These are phyloP conservation scores for Arthrocladium fulminans DNA, from an alignment of 2,329 filamentous ascomycete genomes.

Conservation along the genomic window DNA sequence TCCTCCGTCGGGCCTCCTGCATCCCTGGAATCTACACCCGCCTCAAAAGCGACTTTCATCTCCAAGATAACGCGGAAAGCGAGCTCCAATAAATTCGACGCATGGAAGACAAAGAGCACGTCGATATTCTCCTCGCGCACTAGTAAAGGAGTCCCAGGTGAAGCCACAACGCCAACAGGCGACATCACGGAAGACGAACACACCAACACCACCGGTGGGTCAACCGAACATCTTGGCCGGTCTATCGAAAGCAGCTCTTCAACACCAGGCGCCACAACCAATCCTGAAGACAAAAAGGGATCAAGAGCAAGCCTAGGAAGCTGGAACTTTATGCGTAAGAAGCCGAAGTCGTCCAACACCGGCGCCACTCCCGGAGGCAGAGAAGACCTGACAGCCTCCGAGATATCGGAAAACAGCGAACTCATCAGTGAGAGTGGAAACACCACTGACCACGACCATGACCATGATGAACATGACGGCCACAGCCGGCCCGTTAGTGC, in stretches of 20 bases:
- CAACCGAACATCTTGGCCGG: conserved; percentile 22
- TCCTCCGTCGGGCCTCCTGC: conserved; percentile 26
- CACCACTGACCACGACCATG: conserved; percentile 1
- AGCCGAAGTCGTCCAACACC: conserved; percentile 33
- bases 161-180: conserved; percentile 30
- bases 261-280: conserved; percentile 12
- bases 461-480: background rate
- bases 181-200: conserved; percentile 38
- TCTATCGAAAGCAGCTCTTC: conserved; percentile 22
- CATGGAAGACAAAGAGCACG: conserved; percentile 42
- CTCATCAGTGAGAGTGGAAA: background rate
- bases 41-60: conserved; percentile 42
- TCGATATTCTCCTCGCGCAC: conserved; percentile 38
- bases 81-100: conserved; percentile 42
- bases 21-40: conserved; percentile 19
- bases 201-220: conserved; percentile 25
- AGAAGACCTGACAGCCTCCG: conserved; percentile 22
- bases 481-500: too few species aligned
- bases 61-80: conserved; percentile 44
- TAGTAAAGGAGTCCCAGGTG: conserved; percentile 10
- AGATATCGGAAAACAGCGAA: conserved; percentile 33
- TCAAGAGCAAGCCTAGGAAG: conserved; percentile 35
- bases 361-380: conserved; percentile 16
- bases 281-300: conserved; percentile 35
- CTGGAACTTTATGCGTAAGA: conserved; percentile 40